Evolutionary conservation across 202 grass and related monocot genomes (phyloP).

Genomic region (Carex sylvatica): DNA sequence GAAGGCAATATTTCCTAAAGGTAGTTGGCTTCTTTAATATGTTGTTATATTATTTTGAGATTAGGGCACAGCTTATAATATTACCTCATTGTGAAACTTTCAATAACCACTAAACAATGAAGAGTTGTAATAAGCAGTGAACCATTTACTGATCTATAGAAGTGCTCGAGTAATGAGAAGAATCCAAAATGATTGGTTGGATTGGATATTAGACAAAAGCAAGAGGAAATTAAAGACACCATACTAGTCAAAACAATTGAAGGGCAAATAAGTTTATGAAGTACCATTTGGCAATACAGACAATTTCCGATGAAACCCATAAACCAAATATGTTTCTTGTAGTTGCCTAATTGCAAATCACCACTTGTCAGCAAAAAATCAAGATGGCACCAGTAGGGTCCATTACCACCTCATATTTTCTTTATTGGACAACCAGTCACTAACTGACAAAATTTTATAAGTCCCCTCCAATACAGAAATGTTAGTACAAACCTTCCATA

Average conservation of each 20-base stretch:
- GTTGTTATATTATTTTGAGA: too few species aligned
- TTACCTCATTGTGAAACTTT: not conserved
- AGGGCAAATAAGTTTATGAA: not conserved
- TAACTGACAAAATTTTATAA: not conserved
- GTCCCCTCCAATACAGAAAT: not conserved
- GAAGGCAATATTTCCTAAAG: slow-evolving; percentile 45
- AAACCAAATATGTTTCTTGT: not conserved
- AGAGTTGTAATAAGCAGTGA: not conserved
- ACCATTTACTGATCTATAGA: not conserved
- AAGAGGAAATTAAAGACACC: not conserved
- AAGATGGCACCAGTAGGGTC: not conserved
- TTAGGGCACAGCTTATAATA: not conserved
- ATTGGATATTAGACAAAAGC: not conserved
- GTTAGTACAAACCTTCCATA: not conserved
- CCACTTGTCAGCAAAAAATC: not conserved
- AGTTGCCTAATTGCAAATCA: not conserved
- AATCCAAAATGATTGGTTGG: not conserved
- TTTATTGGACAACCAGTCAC: not conserved
- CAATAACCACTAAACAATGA: not conserved
- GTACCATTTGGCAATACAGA: not conserved
- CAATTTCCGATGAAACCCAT: not conserved
- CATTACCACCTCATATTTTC: not conserved
- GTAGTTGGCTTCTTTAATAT: not conserved
- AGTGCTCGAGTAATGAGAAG: not conserved
- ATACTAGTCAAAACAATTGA: too few species aligned